Percentiles rank a stretch among this genome's conserved stretches.
Evolutionary conservation across 2,329 filamentous ascomycete genomes (phyloP).

Genomic region (Raffaelea ambrosiae): DNA sequence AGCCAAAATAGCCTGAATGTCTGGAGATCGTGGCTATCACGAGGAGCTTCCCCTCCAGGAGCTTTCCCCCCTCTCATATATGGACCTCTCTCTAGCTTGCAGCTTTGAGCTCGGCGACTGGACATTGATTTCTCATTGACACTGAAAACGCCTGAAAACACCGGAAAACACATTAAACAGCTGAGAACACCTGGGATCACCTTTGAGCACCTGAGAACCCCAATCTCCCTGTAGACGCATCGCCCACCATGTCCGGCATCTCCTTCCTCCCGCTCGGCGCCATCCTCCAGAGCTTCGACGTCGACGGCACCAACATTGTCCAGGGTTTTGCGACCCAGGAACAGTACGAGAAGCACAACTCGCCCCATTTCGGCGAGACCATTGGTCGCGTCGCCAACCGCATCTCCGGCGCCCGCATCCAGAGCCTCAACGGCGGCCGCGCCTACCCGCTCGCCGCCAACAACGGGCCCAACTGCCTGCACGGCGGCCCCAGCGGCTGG

Average conservation of each 20-base stretch:
- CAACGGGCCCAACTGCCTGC: constrained; percentile 67
- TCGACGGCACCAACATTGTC: constrained; percentile 78
- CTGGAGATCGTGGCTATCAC: too few species aligned
- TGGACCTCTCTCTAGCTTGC: too few species aligned
- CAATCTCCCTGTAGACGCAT: too few species aligned
- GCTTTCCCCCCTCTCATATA: too few species aligned
- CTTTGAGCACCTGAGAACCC: too few species aligned
- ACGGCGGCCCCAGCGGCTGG: constrained; percentile 70
- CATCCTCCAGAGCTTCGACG: constrained; percentile 71
- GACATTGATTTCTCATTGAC: too few species aligned
- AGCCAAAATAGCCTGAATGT: not conserved
- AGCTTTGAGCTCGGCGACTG: too few species aligned
- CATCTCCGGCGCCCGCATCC: constrained; percentile 61
- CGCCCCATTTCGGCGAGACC: constrained; percentile 81
- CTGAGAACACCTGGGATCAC: too few species aligned
- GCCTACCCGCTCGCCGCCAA: constrained; percentile 66
- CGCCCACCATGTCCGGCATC: constrained; percentile 31
- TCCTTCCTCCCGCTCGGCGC: constrained; percentile 68
- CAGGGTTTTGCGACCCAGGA: constrained; percentile 72
- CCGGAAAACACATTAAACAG: too few species aligned
- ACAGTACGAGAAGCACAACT: constrained; percentile 67
- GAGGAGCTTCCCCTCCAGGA: too few species aligned
- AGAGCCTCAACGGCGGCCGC: constrained; percentile 59
- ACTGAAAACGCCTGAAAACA: too few species aligned
- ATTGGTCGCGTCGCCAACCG: constrained; percentile 84